These are phyloP conservation scores for Penicillium digitatum DNA, from an alignment of 2,329 filamentous ascomycete genomes.

Conservation along the genomic window DNA sequence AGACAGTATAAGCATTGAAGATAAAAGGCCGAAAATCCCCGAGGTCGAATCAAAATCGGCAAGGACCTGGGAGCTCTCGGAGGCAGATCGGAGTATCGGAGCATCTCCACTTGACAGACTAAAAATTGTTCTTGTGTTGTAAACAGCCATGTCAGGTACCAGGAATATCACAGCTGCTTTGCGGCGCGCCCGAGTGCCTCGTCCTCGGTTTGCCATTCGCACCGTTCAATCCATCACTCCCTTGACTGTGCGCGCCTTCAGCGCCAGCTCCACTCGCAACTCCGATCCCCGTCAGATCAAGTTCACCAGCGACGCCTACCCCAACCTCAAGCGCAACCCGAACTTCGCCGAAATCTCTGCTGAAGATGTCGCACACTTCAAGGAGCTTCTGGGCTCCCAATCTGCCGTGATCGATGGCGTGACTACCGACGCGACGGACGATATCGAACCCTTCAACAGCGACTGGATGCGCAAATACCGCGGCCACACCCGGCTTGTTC, in stretches of 20 bases:
- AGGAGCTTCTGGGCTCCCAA: slow-evolving; percentile 69
- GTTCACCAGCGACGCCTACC: slow-evolving; percentile 78
- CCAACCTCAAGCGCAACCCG: slow-evolving; percentile 72
- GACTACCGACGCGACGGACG: slow-evolving; percentile 67
- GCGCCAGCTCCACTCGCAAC: slow-evolving; percentile 23
- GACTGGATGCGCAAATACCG: slow-evolving; percentile 99
- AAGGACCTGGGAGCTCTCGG: slow-evolving; percentile 6
- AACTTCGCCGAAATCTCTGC: slow-evolving; percentile 66
- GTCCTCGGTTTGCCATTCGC: slow-evolving; percentile 23
- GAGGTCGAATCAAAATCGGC: slow-evolving; percentile 3
- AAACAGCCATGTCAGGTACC: slow-evolving; percentile 28
- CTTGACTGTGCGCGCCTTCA: slow-evolving; percentile 30
- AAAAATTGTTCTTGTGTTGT: slow-evolving; percentile 16
- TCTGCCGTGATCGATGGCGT: slow-evolving; percentile 83
- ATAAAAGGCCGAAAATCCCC: slow-evolving; percentile 15
- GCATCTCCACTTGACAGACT: slow-evolving; percentile 18
- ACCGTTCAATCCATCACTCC: slow-evolving; percentile 20
- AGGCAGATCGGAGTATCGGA: slow-evolving; percentile 17
- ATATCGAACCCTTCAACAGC: slow-evolving; percentile 87
- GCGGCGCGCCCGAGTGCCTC: slow-evolving; percentile 34
- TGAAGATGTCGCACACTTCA: slow-evolving; percentile 81
- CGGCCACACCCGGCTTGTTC: slow-evolving; percentile 78
- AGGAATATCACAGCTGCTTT: slow-evolving; percentile 32
- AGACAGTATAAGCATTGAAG: not conserved
- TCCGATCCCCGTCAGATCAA: slow-evolving; percentile 49